These are phyloP conservation scores for Neonectria magnoliae DNA, from an alignment of 2,329 filamentous ascomycete species.

Conservation along the genomic window DNA sequence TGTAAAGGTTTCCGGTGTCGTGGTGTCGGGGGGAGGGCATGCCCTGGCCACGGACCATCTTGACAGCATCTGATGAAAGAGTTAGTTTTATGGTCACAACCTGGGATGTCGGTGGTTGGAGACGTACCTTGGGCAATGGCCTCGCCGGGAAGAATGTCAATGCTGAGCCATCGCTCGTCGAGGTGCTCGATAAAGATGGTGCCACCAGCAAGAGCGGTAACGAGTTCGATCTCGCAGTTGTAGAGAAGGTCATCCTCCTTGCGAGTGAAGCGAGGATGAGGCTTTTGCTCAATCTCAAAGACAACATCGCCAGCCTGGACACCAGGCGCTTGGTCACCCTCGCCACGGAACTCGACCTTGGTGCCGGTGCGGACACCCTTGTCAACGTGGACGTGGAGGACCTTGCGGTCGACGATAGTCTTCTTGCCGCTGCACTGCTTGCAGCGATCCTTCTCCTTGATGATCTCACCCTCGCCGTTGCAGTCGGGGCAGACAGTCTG, in stretches of 20 bases:
- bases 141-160: constrained; percentile 93
- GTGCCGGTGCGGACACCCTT: constrained; percentile 92
- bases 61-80: constrained; percentile 75
- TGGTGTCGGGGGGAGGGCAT: constrained; percentile 98
- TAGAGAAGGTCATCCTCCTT: constrained; percentile 97
- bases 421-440: constrained; percentile 98
- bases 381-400: constrained; percentile 97
- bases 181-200: constrained; percentile 94
- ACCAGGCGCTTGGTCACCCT: constrained; percentile 95
- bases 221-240: constrained; percentile 92
- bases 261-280: constrained; percentile 93
- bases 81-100: constrained; percentile 14
- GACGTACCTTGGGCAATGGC: constrained; percentile 88
- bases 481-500: constrained; percentile 99
- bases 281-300: constrained; percentile 99
- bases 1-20: constrained; percentile 94
- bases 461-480: constrained; percentile 95
- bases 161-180: constrained; percentile 94
- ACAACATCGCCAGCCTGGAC: constrained; percentile 95
- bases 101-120: background rate
- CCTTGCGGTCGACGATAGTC: constrained; percentile 96
- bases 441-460: constrained; percentile 97
- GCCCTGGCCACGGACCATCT: constrained; percentile 94
- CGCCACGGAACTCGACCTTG: constrained; percentile 96
- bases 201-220: constrained; percentile 93